Base-by-base conservation (phyloP, 2,329 filamentous ascomycete species). In the Exophiala mesophila region DNA sequence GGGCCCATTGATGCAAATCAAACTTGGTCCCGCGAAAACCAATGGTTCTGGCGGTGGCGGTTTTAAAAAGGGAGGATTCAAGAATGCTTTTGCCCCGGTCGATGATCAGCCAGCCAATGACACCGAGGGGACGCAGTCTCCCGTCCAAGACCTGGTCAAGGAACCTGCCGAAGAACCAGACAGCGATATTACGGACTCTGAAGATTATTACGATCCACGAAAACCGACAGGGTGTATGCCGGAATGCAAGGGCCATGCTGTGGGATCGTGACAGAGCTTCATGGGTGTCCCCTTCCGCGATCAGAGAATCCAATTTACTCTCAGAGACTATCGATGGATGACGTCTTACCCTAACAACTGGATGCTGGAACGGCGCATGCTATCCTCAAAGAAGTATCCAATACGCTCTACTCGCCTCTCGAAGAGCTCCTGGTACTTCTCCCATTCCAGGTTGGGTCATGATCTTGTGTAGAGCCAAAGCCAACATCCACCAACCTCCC, bases 21-120 rank as follows among this genome's bases (percentile, higher is more conserved):
- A 57, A 21, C 49, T 55, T 4, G 61, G 49, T 28, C 47, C 50
- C 19, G 24, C 44, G 17, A 61, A 28, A 40, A 57, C 54, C 31
- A 85, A 19, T 18, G 46, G 48, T 17, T 57, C 58, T 1, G 52
- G 55, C 2, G 52, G 53, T 6, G 56, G 57, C 12, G 61, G 61
- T 15, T 65, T 66, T 0, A 88, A 88, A 59, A 88, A 89, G 66
- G 82, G 83, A 1, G 86, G 85, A 0, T 89, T 89, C 63, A 89
- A 87, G 83, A 80, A 56, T 83, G 84, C 1, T 85, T 88, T 67
- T 74, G 53, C 45, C 2, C 41, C 54, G n/a, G 50, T 43, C 18
- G 50, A 45, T 24, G 47, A 53, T 18, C 50, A 53, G 9, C 58
- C 60, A 3, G 58, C 58, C 9, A 65, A 65, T 45, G 67, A 66